A percentile compares a stretch with the other conserved stretches of the same genome.
Evolutionary conservation across 2,329 filamentous ascomycete species (phyloP).

Genomic region (Penicillium polonicum): DNA sequence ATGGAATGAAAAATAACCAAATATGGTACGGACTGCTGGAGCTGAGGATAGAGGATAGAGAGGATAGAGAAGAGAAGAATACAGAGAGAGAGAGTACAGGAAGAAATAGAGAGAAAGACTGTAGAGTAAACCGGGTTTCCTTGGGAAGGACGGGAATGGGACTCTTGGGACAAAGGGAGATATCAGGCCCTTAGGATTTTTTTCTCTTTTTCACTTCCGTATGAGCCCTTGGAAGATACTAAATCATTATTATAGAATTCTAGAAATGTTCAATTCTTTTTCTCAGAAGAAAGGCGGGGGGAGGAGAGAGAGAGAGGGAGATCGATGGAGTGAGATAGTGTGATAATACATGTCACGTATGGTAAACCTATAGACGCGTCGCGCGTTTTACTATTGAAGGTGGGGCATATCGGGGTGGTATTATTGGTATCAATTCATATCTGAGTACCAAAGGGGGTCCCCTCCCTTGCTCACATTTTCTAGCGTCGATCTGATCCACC

Average conservation of each 20-base stretch:
- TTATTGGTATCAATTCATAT: constrained; percentile 4
- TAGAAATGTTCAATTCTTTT: constrained; percentile 2
- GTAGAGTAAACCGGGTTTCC: neutral
- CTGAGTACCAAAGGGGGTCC: constrained; percentile 1
- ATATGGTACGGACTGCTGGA: neutral
- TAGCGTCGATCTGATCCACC: constrained; percentile 11
- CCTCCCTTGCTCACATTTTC: constrained; percentile 12
- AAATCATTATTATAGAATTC: constrained; percentile 15
- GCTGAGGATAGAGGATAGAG: neutral
- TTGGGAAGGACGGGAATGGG: neutral
- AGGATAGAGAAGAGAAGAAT: neutral
- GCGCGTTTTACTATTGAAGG: constrained; percentile 24
- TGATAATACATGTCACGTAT: constrained; percentile 26
- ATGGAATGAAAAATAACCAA: neutral
- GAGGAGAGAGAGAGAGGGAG: constrained; percentile 11
- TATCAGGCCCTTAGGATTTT: neutral
- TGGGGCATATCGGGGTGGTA: neutral
- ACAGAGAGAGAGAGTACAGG: constrained; percentile 4
- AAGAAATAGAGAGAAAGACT: neutral
- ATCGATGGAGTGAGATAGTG: constrained; percentile 19
- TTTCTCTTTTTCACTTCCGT: neutral
- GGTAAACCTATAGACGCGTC: constrained; percentile 29
- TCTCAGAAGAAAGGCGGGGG: constrained; percentile 12
- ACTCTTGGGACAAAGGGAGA: neutral
- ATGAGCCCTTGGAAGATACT: constrained; percentile 2